phyloP scores from a whole-genome alignment of 192 early-diverging fungal species.

The Entomortierella parvispora region DNA sequence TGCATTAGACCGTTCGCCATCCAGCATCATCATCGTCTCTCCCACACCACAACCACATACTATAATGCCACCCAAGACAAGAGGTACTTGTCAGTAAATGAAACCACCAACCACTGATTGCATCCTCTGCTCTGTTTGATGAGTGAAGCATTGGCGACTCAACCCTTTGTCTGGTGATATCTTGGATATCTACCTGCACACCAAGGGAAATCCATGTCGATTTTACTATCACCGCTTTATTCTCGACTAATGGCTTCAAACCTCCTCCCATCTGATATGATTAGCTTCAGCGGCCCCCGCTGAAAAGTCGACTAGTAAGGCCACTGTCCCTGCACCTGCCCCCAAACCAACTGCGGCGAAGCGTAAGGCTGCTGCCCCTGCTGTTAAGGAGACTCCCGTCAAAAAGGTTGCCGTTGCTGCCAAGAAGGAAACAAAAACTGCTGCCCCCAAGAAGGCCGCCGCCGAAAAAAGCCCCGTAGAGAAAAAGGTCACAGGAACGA shows the following conservation, averaged over 20 bases:
- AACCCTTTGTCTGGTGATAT: too few relatives aligned
- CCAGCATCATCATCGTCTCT: neutral
- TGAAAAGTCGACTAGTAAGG: slow-evolving; percentile 13
- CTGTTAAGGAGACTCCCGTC: slow-evolving; percentile 20
- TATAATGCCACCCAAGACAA: slow-evolving; percentile 27
- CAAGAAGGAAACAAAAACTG: slow-evolving; percentile 51
- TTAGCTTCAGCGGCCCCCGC: slow-evolving; percentile 21
- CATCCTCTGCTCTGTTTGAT: too few relatives aligned
- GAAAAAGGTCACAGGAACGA: slow-evolving; percentile 45
- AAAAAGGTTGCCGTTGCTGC: slow-evolving; percentile 44
- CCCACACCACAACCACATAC: neutral
- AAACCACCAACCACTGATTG: too few relatives aligned
- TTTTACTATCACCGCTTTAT: neutral
- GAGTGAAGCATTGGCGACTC: too few relatives aligned
- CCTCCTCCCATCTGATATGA: neutral
- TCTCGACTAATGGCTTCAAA: neutral
- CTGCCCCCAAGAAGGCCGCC: slow-evolving; percentile 21
- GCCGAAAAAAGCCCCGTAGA: slow-evolving; percentile 7
- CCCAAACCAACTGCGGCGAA: slow-evolving; percentile 17
- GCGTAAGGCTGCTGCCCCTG: slow-evolving; percentile 39
- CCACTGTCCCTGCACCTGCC: slow-evolving; percentile 15
- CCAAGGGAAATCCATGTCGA: too few relatives aligned
- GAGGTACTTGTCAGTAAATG: too few relatives aligned
- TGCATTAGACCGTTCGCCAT: neutral
- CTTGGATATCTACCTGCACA: too few relatives aligned